Conservation (phyloP, 371 early-diverging fungal genomes). For the Syncephalis fuscata region DNA sequence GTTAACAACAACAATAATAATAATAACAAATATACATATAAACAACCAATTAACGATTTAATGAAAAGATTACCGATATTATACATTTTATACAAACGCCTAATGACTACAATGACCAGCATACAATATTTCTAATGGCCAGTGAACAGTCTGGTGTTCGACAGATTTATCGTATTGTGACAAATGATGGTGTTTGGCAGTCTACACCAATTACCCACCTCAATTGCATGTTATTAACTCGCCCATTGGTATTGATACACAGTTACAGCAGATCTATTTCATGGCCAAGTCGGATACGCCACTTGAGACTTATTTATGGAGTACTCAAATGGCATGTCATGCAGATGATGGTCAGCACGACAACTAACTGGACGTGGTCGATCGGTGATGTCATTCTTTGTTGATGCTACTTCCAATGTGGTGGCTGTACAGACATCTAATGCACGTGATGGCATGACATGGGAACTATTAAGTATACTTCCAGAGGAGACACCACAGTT, state of each 20-base stretch:
- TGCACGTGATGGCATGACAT: too few species aligned
- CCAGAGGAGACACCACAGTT: too few species aligned
- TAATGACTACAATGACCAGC: not conserved
- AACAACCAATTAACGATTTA: not conserved
- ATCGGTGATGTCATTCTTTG: too few species aligned
- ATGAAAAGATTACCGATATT: conserved; percentile 21
- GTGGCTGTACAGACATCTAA: too few species aligned
- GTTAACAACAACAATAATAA: not conserved
- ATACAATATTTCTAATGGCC: conserved; percentile 30
- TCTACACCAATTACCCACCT: conserved; percentile 20
- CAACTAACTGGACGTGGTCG: too few species aligned
- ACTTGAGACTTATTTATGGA: conserved; percentile 41
- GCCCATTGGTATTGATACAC: conserved; percentile 40
- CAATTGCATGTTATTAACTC: conserved; percentile 35
- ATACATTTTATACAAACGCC: conserved; percentile 20
- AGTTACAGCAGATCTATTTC: conserved; percentile 42
- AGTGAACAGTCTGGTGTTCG: conserved; percentile 50
- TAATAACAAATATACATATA: conserved; percentile 1
- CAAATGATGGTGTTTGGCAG: conserved; percentile 3
- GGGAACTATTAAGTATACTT: too few species aligned
- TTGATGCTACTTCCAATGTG: too few species aligned
- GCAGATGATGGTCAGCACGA: not conserved
- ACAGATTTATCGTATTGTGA: conserved; percentile 38
- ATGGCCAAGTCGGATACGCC: conserved; percentile 44
- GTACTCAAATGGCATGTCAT: not conserved